Percentiles rank a stretch among this genome's conserved stretches.
These are phyloP conservation scores for Pseudevernia furfuracea DNA, from an alignment of 495 filamentous ascomycete genomes.

Conservation along the genomic window DNA sequence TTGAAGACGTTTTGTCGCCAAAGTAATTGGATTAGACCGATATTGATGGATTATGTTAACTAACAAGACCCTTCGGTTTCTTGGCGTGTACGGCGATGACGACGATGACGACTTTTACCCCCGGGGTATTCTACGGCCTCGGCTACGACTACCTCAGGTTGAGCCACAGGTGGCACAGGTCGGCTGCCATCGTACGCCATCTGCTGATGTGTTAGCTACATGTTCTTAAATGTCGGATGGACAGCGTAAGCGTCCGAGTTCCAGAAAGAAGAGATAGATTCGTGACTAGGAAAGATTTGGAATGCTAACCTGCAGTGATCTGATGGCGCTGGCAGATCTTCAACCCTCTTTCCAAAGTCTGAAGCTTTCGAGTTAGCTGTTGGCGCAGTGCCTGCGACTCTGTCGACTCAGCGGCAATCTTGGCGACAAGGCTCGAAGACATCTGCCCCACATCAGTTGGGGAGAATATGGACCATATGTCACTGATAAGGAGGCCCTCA, in stretches of 20 bases:
- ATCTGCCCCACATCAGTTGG: conserved; percentile 11
- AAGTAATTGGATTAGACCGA: too few species aligned
- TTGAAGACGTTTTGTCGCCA: too few species aligned
- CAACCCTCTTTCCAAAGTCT: conserved; percentile 3
- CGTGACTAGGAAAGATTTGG: not conserved
- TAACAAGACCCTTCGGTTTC: too few species aligned
- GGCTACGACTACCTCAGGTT: too few species aligned
- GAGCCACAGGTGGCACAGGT: too few species aligned
- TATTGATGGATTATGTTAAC: too few species aligned
- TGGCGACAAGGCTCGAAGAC: not conserved
- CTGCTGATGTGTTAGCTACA: too few species aligned
- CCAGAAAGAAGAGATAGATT: not conserved
- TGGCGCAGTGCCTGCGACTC: conserved; percentile 10
- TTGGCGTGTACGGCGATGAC: too few species aligned
- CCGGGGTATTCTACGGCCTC: too few species aligned
- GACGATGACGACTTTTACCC: too few species aligned
- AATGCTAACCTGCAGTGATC: not conserved
- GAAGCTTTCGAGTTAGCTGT: conserved; percentile 13
- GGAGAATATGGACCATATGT: conserved; percentile 25
- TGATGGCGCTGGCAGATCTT: conserved; percentile 17
- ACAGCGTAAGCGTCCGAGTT: not conserved
- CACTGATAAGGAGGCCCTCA: conserved; percentile 26
- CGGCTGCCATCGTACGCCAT: too few species aligned
- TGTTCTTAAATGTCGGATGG: not conserved
- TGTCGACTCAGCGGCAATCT: conserved; percentile 10